Conservation (phyloP, 78 protist genomes). For the Dictyostelium intermedium region DNA sequence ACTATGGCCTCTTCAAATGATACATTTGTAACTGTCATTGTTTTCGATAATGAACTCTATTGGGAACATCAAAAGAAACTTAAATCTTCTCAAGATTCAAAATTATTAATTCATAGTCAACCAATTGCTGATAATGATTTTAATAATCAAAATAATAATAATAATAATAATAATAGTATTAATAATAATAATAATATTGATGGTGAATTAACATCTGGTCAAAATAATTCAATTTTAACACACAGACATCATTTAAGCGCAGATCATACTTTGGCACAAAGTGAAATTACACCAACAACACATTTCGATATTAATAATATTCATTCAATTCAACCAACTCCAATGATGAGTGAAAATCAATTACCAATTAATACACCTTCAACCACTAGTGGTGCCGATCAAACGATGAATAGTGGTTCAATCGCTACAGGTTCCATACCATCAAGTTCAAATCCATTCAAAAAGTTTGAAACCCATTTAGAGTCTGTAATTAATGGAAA, state of each 20-base stretch:
- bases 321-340: neutral
- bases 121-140: neutral
- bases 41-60: slow-evolving; percentile 46
- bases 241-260: slow-evolving; percentile 14
- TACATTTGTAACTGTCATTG: slow-evolving; percentile 1
- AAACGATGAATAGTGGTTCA: neutral
- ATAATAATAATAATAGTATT: slow-evolving; percentile 18
- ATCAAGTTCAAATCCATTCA: neutral
- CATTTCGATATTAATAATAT: neutral
- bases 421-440: neutral
- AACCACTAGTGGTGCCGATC: neutral
- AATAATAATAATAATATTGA: neutral
- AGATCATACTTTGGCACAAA: neutral
- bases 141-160: neutral
- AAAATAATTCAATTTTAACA: neutral
- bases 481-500: slow-evolving; percentile 20
- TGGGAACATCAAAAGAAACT: slow-evolving; percentile 35
- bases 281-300: neutral
- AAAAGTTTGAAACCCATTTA: slow-evolving; percentile 35
- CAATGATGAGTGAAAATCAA: neutral
- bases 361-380: neutral
- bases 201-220: neutral
- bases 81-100: neutral
- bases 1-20: slow-evolving; percentile 38
- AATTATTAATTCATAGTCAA: neutral